Conservation (phyloP, 495 filamentous ascomycete species). For the Hyaloscypha bicolor region DNA sequence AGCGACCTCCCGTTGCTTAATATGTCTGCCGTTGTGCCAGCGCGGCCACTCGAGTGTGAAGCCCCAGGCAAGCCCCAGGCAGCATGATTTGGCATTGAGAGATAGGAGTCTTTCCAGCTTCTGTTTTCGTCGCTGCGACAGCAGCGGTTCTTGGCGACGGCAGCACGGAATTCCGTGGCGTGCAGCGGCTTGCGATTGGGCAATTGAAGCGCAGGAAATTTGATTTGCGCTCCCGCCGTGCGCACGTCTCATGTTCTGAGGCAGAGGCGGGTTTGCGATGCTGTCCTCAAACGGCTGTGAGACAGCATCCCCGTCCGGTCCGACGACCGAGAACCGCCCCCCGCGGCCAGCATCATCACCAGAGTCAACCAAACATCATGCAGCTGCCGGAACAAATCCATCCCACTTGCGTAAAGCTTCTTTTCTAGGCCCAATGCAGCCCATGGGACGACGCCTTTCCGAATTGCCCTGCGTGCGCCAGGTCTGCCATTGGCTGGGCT, state of each 20-base stretch:
- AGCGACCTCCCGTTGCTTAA: background rate
- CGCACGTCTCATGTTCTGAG: slow-evolving; percentile 13
- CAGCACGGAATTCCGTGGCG: background rate
- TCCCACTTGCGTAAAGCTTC: slow-evolving; percentile 12
- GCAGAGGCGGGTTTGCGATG: slow-evolving; percentile 6
- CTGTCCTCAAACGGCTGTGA: slow-evolving; percentile 22
- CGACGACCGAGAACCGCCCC: slow-evolving; percentile 1
- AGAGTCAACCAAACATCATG: slow-evolving; percentile 7
- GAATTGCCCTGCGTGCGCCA: background rate
- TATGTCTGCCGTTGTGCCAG: background rate
- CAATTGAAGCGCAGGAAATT: slow-evolving; percentile 1
- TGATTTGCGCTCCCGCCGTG: slow-evolving; percentile 4
- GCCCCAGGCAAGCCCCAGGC: background rate
- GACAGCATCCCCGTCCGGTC: slow-evolving; percentile 24
- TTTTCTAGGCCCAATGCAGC: background rate
- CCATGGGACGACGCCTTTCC: background rate
- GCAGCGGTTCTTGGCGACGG: background rate
- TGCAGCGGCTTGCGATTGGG: background rate
- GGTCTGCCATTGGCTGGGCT: slow-evolving; percentile 12
- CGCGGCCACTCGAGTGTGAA: background rate
- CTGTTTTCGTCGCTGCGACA: background rate
- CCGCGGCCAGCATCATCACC: background rate
- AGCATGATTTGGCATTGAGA: background rate
- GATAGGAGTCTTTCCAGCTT: background rate
- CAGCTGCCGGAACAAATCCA: background rate